Evolutionary conservation across 2,329 filamentous ascomycete genomes (phyloP), one percentile per base, ranked within the genome.

Genomic region (Penicillium sp.): DNA sequence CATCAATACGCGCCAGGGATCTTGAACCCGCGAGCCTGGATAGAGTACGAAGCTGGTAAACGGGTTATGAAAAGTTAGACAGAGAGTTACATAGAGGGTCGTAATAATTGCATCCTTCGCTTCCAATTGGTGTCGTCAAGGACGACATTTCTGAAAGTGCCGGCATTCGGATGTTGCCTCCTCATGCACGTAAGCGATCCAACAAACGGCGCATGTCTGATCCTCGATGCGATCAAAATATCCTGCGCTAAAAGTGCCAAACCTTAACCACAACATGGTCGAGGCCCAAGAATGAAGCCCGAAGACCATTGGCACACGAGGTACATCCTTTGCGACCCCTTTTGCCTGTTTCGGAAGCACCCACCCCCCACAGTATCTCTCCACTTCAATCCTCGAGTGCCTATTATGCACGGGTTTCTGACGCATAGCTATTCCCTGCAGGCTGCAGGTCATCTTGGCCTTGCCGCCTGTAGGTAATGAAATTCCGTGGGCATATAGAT

Each of bases 371-470:
- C 48, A 54, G 51, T 50, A n/a, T 31, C 47, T 56, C 58, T 56
- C 61, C 58, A 45, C 42, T 45, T 52, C n/a, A 48, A 49, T 51
- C 46, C 24, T 54, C 54, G 13, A 59, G 54, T 58, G 50, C 52
- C 46, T 51, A 49, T 31, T 26, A 56, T 59, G 57, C 56, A 63
- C 58, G 54, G 58, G 54, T 51, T 54, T 56, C 13, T 33, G 21
- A 52, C 34, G 43, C 53, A 60, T 58, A 60, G 26, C 46, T 57
- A 37, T 61, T 61, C 56, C 58, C 58, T 65, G 59, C 61, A 63
- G 57, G 11, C 52, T 61, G 58, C 59, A 56, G 57, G 50, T 49
- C 51, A 59, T 54, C 29, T 24, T 50, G 26, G 36, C 56, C 34
- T 55, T 60, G 48, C 51, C 50, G 52, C 48, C 47, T 56, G 48